Conservation (phyloP, 305 asterid genomes). For the Rubia balearica region DNA sequence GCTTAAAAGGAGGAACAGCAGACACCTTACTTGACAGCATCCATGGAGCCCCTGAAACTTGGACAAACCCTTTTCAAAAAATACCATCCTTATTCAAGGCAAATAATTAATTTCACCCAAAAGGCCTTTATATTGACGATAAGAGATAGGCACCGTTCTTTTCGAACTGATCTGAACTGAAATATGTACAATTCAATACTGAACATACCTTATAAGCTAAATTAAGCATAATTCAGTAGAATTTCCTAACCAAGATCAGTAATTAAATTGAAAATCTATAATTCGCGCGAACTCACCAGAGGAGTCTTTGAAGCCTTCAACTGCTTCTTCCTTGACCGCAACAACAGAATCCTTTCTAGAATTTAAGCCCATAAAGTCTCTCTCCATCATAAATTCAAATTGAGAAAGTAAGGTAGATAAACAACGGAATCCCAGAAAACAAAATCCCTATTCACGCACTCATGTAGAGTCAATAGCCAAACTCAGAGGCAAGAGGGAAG, state of each 20-base stretch:
- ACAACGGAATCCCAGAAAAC: conserved; percentile 11
- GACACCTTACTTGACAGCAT: conserved; percentile 39
- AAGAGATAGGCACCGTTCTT: not conserved
- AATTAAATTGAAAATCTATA: not conserved
- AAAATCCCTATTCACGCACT: not conserved
- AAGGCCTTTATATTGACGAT: not conserved
- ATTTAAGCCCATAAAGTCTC: conserved; percentile 70
- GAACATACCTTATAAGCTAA: not conserved
- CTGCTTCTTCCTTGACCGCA: conserved; percentile 50
- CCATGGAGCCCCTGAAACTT: conserved; percentile 38
- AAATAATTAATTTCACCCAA: not conserved
- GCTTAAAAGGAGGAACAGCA: conserved; percentile 37
- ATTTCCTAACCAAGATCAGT: not conserved
- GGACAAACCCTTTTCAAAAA: conserved; percentile 9
- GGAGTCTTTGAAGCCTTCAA: conserved; percentile 43
- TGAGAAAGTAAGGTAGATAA: not conserved
- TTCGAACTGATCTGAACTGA: not conserved
- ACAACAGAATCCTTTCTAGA: conserved; percentile 28
- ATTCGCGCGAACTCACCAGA: conserved; percentile 38
- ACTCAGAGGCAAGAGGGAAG: not conserved
- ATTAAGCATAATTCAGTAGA: not conserved
- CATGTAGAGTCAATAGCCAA: conserved; percentile 1
- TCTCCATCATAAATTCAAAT: conserved; percentile 38
- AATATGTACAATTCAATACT: not conserved
- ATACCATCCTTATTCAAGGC: not conserved